Base-by-base conservation (phyloP, 108 stramenopile genomes). In the Fragilariopsis cylindrus region DNA sequence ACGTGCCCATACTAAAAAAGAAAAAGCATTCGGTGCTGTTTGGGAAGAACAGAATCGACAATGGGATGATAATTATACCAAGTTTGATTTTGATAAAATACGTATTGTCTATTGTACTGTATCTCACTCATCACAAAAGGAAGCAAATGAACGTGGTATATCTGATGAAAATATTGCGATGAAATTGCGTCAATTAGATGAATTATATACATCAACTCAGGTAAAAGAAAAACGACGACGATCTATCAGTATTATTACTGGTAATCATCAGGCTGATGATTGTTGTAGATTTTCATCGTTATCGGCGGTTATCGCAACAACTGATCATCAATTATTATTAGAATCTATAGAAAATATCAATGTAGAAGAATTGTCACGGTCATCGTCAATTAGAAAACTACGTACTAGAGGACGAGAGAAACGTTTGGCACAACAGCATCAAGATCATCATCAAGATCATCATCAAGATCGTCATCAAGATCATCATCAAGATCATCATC, bases 11-110 rank as follows among this genome's bases (percentile, higher is more conserved):
- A 53, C 12, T 1, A 53, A 15, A 12, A 53, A 53, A 53, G 52
- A 53, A 53, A 2, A 12, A n/a, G 52, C 52, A 53, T 15, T 53
- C n/a, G 52, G 15, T 1, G 52, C 52, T 15, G 52, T 53, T 53
- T 53, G 52, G 52, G 15, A 53, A 12, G 52, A 53, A n/a, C 52
- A 53, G 15, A 53, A 53, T 53, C 52, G 52, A 53, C 52, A 53
- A 53, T 53, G 12, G 52, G 52, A 53, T 15, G 30, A 30, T 2
- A 30, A 30, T 30, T 53, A 12, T 53, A n/a, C 1, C 1, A 53
- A 13, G 2, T 12, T 15, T 15, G 52, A 53, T 53, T 12, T 53
- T 12, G 52, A 53, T 0, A 12, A 53, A n/a, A 15, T 53, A n/a
- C 52, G 52, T 15, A 12, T 15, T 12, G 52, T 53, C 15, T 53